A percentile compares a stretch with the other conserved stretches of the same genome.
These are phyloP conservation scores for Colletotrichum theobromicola DNA, from an alignment of 2,329 filamentous ascomycete genomes.

Conservation along the genomic window DNA sequence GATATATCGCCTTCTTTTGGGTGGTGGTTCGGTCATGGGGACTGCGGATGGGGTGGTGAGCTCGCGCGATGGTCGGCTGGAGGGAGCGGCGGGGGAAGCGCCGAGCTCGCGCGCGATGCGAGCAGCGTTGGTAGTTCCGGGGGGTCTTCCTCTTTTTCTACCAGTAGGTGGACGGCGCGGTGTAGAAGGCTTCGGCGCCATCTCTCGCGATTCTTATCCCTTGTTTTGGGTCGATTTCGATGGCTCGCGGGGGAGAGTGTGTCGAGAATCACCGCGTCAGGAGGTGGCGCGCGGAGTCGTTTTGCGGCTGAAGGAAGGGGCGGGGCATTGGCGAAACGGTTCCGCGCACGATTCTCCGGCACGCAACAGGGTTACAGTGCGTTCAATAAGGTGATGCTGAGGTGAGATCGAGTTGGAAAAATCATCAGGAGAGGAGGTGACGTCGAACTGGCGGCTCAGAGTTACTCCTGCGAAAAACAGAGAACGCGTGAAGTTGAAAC, in stretches of 20 bases:
- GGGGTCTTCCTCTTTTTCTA: slow-evolving; percentile 53
- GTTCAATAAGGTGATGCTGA: slow-evolving; percentile 4
- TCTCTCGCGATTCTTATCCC: slow-evolving; percentile 20
- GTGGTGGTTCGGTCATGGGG: slow-evolving; percentile 58
- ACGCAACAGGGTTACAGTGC: slow-evolving; percentile 24
- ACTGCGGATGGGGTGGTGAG: slow-evolving; percentile 5
- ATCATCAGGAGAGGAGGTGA: slow-evolving; percentile 36
- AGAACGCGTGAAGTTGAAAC: slow-evolving; percentile 44
- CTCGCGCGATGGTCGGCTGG: slow-evolving; percentile 38
- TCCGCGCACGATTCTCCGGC: slow-evolving; percentile 20
- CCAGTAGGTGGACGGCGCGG: slow-evolving; percentile 47
- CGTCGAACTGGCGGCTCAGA: slow-evolving; percentile 35
- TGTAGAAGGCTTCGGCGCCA: slow-evolving; percentile 39
- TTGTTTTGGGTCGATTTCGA: slow-evolving; percentile 5
- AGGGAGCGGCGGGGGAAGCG: slow-evolving; percentile 32
- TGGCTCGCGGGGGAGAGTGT: neutral
- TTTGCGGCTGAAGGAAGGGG: slow-evolving; percentile 21
- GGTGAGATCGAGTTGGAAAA: slow-evolving; percentile 4
- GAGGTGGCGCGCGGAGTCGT: slow-evolving; percentile 25
- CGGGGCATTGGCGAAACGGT: slow-evolving; percentile 22
- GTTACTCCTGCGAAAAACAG: slow-evolving; percentile 40
- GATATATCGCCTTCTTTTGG: slow-evolving; percentile 78
- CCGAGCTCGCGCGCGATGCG: slow-evolving; percentile 43
- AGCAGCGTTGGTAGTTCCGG: slow-evolving; percentile 46
- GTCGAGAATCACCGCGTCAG: slow-evolving; percentile 27